Evolutionary conservation across 1,284 basidiomycete genomes (phyloP), one percentile per base, ranked within the genome.

Genomic region (Austroboletus niveus): DNA sequence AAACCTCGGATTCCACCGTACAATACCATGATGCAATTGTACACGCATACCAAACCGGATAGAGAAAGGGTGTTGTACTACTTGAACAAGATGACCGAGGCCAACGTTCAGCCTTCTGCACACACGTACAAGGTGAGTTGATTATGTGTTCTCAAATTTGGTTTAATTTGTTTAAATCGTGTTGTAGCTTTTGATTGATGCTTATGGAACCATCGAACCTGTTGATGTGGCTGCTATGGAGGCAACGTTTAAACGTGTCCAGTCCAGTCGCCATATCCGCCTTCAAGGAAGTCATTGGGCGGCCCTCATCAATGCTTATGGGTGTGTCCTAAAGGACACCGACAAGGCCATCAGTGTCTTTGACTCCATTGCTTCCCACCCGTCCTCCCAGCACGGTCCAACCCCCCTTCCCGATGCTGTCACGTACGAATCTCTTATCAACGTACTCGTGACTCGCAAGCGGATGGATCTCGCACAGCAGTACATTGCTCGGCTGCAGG

Each of bases 21-120:
- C 77, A 99, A 98, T 74, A 98, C 92, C 36, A 98, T 99, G 95
- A 98, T 99, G 82, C 97, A 99, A 71, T 82, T 96, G 66, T 97
- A 93, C 73, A 88, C 91, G 45, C 85, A 89, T 56, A 96, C 89
- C 24, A 89, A 90, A 63, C 94, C 94, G 2, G 87, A 94, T 60
- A 85, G 94, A 47, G 81, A 81, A 31, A 79, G 83, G 41, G 88
- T 89, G 14, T 70, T 97, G 36, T 74, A 81, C 59, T 99, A 90
- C 71, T 92, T 90, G 69, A 67, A 87, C 49, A 78, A 84, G 62
- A 80, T 99, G 72, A 68, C 76, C 34, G 68, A 72, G 14, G 84
- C 81, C 7, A 71, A 79, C 1, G 85, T 99, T 36, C 61, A 70
- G 6, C 93, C 94, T 29, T 89, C 90, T 5, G 84, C 86, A 10